These are phyloP conservation scores for Collybia nuda DNA, from an alignment of 768 basidiomycete genomes.

Conservation along the genomic window DNA sequence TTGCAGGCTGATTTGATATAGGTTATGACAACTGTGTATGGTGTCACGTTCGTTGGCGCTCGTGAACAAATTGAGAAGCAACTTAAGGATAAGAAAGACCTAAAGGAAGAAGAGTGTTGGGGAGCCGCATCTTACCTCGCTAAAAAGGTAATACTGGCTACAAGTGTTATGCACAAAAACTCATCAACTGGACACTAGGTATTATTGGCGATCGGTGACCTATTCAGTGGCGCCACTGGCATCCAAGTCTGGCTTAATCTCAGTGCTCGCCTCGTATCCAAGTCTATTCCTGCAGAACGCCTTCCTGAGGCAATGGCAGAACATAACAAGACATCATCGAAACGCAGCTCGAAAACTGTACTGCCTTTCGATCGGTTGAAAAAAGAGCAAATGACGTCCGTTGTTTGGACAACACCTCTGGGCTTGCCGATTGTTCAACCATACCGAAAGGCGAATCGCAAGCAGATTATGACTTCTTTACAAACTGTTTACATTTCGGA, in stretches of 20 bases:
- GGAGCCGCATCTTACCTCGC: constrained; percentile 76
- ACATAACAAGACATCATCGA: not conserved
- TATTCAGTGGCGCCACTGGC: constrained; percentile 88
- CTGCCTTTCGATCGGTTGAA: constrained; percentile 43
- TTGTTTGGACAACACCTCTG: constrained; percentile 97
- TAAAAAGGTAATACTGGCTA: constrained; percentile 47
- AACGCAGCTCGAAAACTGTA: constrained; percentile 10
- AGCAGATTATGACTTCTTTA: constrained; percentile 80
- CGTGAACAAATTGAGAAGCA: constrained; percentile 93
- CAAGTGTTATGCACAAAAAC: not conserved
- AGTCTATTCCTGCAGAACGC: constrained; percentile 77
- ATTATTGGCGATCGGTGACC: constrained; percentile 81
- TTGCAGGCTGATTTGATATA: constrained; percentile 18
- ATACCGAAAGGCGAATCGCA: constrained; percentile 80
- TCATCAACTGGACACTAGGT: constrained; percentile 36
- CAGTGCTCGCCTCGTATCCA: constrained; percentile 81
- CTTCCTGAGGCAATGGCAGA: constrained; percentile 43
- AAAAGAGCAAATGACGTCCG: constrained; percentile 92
- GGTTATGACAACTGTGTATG: constrained; percentile 99
- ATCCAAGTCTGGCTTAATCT: constrained; percentile 92
- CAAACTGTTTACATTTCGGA: constrained; percentile 92
- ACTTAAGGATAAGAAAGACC: constrained; percentile 71
- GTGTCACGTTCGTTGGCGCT: constrained; percentile 94
- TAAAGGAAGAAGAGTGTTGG: constrained; percentile 77
- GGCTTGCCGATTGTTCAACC: constrained; percentile 96